Base-by-base conservation (phyloP, 768 basidiomycete genomes). In the Pleurotus citrinopileatus region DNA sequence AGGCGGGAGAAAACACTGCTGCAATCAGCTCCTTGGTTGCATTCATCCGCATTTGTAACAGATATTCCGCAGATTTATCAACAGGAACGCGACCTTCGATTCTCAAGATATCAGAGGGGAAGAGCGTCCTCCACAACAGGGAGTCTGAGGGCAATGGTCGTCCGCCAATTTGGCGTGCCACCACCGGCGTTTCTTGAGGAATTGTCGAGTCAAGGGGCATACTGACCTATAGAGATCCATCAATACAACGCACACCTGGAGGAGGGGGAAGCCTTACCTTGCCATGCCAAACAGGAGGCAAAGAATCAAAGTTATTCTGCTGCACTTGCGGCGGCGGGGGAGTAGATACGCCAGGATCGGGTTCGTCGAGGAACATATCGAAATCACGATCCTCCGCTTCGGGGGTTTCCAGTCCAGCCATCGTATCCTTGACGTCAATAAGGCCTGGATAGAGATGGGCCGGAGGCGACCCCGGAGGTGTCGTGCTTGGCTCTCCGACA, bases 81-180 rank as follows among this genome's bases (percentile, higher is more conserved):
- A 84, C 81, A 3, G 87, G 82, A 20, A 96, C 91, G 32, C 93
- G 86, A 0, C 93, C 93, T 59, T 93, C 92, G 56, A 94, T 90
- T 20, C 84, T 75, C 19, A 94, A 75, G 19, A 79, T 72, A 40
- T 81, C 79, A 9, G 80, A 73, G 13, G 91, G 89, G 65, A 95
- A 89, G 28, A 96, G 73, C 0, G 82, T 84, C 53, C 75, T 75
- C 93, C 94, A 95, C 22, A 89, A 78, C 2, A 72, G 67, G 1
- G 86, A 86, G 53, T 79, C 75, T 38, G 66, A 64, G 19, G 74
- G 78, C 43, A 94, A 67, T 2, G 73, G 59, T 43, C 86, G 79
- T 13, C 93, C 94, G 32, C 86, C 93, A n/a, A 89, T 72, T 65
- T 94, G 94, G 6, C 87, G 83, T 3, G 88, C 89, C 29, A 80